A percentile compares a stretch with the other conserved stretches of the same genome.
These are phyloP conservation scores for Nasturtium officinale DNA, from an alignment of 345 rosid species.

Conservation along the genomic window DNA sequence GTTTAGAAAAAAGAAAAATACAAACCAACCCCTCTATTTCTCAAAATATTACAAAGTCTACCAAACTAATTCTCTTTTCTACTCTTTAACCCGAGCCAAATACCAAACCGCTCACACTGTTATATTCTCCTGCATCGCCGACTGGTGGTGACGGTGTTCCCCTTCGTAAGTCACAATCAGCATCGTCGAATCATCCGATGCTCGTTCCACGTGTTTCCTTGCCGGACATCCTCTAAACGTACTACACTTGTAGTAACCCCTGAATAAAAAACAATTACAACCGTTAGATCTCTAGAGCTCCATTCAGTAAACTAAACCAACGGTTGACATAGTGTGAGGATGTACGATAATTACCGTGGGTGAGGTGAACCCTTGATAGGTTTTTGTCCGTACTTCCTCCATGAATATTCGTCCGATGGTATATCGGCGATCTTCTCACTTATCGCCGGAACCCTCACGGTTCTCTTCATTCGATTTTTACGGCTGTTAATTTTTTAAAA, in stretches of 20 bases:
- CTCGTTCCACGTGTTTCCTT: slow-evolving; percentile 91
- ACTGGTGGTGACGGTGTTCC: slow-evolving; percentile 70
- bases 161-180: slow-evolving; percentile 87
- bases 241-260: slow-evolving; percentile 93
- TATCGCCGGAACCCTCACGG: slow-evolving; percentile 73
- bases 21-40: slow-evolving; percentile 24
- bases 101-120: slow-evolving; percentile 37
- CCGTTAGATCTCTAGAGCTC: slow-evolving; percentile 19
- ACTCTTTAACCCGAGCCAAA: slow-evolving; percentile 52
- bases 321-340: slow-evolving; percentile 1
- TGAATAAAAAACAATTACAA: slow-evolving; percentile 28
- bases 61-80: slow-evolving; percentile 22
- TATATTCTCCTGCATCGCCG: slow-evolving; percentile 52
- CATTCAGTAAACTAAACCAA: neutral
- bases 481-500: slow-evolving; percentile 42
- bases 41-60: slow-evolving; percentile 36
- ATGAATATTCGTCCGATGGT: slow-evolving; percentile 82
- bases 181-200: slow-evolving; percentile 77
- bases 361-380: slow-evolving; percentile 93
- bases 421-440: slow-evolving; percentile 86
- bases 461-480: slow-evolving; percentile 75
- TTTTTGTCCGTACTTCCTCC: slow-evolving; percentile 98
- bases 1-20: neutral
- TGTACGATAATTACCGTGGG: slow-evolving; percentile 63
- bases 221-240: slow-evolving; percentile 84